These are phyloP conservation scores for Claviceps purpurea DNA, from an alignment of 2,329 filamentous ascomycete species.

Conservation along the genomic window DNA sequence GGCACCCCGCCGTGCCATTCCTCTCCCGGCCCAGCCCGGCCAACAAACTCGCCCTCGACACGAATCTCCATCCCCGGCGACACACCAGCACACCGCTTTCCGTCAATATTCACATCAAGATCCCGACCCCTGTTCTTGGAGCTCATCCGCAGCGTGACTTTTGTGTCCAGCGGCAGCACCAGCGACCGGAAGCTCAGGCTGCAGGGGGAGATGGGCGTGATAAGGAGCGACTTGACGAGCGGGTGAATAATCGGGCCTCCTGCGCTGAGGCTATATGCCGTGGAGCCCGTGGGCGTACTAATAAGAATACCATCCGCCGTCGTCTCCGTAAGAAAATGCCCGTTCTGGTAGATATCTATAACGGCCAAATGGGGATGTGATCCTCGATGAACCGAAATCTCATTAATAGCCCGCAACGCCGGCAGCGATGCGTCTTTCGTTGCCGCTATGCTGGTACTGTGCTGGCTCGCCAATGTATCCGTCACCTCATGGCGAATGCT, in stretches of 20 bases:
- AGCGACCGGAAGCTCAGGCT: slow-evolving; percentile 86
- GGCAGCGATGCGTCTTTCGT: slow-evolving; percentile 22
- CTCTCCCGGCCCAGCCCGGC: slow-evolving; percentile 23
- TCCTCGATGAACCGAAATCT: slow-evolving; percentile 86
- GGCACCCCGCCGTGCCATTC: slow-evolving; percentile 72
- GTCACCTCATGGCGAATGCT: slow-evolving; percentile 42
- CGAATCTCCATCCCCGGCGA: slow-evolving; percentile 70
- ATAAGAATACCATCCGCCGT: slow-evolving; percentile 93
- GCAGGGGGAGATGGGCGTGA: slow-evolving; percentile 89
- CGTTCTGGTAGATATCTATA: slow-evolving; percentile 82
- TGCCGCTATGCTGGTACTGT: slow-evolving; percentile 26
- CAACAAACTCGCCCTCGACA: slow-evolving; percentile 75
- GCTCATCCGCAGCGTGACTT: slow-evolving; percentile 69
- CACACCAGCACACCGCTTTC: slow-evolving; percentile 54
- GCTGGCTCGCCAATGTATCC: slow-evolving; percentile 30
- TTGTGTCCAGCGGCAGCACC: slow-evolving; percentile 74
- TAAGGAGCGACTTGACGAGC: slow-evolving; percentile 70
- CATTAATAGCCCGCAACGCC: slow-evolving; percentile 69
- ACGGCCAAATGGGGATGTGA: slow-evolving; percentile 81
- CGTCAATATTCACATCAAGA: slow-evolving; percentile 69
- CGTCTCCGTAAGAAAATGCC: slow-evolving; percentile 80
- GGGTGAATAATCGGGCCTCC: slow-evolving; percentile 93
- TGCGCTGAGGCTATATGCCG: slow-evolving; percentile 85
- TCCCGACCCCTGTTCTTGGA: slow-evolving; percentile 65
- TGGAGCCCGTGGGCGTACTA: slow-evolving; percentile 86